Conservation (phyloP, 2,329 filamentous ascomycete genomes). For the Fusarium mangiferae region DNA sequence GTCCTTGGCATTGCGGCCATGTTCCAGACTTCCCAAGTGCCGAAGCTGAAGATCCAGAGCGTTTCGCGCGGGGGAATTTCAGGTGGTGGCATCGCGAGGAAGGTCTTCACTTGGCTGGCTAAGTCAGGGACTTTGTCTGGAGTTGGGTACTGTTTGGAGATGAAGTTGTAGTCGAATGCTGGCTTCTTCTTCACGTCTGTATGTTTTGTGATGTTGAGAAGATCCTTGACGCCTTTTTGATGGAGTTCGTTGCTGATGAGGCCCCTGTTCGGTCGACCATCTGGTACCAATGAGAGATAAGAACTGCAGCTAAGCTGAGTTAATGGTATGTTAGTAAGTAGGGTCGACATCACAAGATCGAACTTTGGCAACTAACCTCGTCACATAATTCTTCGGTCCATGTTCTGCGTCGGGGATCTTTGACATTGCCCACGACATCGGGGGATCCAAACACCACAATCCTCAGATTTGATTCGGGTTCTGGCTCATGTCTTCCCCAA, state of each 20-base stretch:
- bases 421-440: slow-evolving; percentile 58
- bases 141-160: slow-evolving; percentile 56
- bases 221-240: slow-evolving; percentile 52
- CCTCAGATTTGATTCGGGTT: slow-evolving; percentile 52
- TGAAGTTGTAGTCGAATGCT: slow-evolving; percentile 57
- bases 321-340: slow-evolving; percentile 38
- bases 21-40: slow-evolving; percentile 66
- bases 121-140: slow-evolving; percentile 55
- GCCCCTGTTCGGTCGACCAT: slow-evolving; percentile 56
- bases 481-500: slow-evolving; percentile 31
- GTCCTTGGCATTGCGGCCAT: slow-evolving; percentile 58
- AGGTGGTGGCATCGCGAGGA: slow-evolving; percentile 54
- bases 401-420: slow-evolving; percentile 43
- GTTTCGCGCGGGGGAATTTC: slow-evolving; percentile 56
- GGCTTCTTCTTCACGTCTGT: slow-evolving; percentile 48
- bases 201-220: slow-evolving; percentile 48
- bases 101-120: slow-evolving; percentile 55
- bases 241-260: slow-evolving; percentile 67
- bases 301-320: slow-evolving; percentile 61
- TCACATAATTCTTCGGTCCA: slow-evolving; percentile 63
- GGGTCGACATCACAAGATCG: neutral
- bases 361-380: slow-evolving; percentile 49
- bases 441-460: slow-evolving; percentile 63
- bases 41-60: slow-evolving; percentile 63
- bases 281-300: slow-evolving; percentile 59